phyloP scores from a whole-genome alignment of 371 early-diverging fungal genomes.

The Capniomyces stellatus region DNA sequence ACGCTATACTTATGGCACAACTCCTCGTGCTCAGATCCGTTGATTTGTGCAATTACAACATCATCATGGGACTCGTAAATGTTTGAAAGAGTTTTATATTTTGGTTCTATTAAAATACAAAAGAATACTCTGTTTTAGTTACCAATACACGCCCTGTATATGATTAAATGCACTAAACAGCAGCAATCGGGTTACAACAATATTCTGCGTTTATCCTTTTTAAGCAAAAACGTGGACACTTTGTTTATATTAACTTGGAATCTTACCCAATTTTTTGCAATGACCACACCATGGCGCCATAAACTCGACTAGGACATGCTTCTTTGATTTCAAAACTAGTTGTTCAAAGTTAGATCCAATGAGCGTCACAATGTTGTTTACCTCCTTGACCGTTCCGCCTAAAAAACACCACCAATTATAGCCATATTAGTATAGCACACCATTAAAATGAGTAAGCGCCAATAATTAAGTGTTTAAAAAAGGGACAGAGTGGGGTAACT shows the following conservation, averaged over 20 bases:
- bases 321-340: slow-evolving; percentile 34
- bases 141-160: slow-evolving; percentile 86
- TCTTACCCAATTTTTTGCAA: slow-evolving; percentile 49
- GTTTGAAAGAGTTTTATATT: slow-evolving; percentile 58
- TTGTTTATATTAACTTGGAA: too few relatives aligned
- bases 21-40: slow-evolving; percentile 40
- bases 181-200: slow-evolving; percentile 53
- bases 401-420: too few relatives aligned
- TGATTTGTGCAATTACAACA: slow-evolving; percentile 71
- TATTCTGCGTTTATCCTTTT: too few relatives aligned
- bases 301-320: slow-evolving; percentile 62
- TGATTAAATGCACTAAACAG: slow-evolving; percentile 50
- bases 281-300: slow-evolving; percentile 77
- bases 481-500: too few relatives aligned
- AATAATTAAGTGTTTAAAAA: too few relatives aligned
- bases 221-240: too few relatives aligned
- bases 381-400: background rate
- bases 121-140: too few relatives aligned
- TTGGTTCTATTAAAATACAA: slow-evolving; percentile 45
- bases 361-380: slow-evolving; percentile 31
- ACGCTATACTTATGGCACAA: slow-evolving; percentile 42
- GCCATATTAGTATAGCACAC: too few relatives aligned
- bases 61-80: slow-evolving; percentile 28
- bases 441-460: too few relatives aligned
- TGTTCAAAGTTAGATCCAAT: slow-evolving; percentile 44